Base-by-base conservation (phyloP, 306 rosid species). In the Lathyrus aphaca region DNA sequence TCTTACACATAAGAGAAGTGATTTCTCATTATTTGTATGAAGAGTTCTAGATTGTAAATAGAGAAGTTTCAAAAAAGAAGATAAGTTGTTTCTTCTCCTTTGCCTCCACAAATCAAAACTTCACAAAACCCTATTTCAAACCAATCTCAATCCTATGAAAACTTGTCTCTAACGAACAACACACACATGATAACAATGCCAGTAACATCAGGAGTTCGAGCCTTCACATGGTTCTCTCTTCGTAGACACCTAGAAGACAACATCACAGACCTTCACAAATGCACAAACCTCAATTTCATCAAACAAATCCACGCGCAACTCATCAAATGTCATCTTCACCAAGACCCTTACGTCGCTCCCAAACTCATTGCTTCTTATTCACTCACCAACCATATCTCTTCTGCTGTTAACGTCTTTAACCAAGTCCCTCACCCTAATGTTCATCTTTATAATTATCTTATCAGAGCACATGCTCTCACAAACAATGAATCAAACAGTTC, bases 251-350 rank as follows among this genome's bases (percentile, higher is more conserved):
- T 93, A 0, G 98, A 93, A 5, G 91, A 93, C 64, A 90, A 88
- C 77, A 90, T 90, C 21, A 39, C 77, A 3, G 81, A 81, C 57
- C 91, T 93, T 38, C 94, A 85, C 74, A 81, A 75, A 19, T 90
- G 96, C 78, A 35, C 83, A 16, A 83, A 86, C 73, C 66, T 88
- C 8, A 38, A 82, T 72, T 66, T 42, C n/a, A 16, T 85, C 1
- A 88, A 91, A 80, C 97, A 91, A 85, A 42, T 85, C 43, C 89
- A 86, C 45, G 93, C 93, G 11, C 96, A 91, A 75, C 45, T 91
- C 19, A 85, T 91, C 84, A 91, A 88, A 80, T 60, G 77, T 72
- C 4, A 83, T 70, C 90, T 83, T 44, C 96, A 86, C 75, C 82
- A 74, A 16, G 96, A 88, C 69, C 87, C 59, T 73, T 82, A 68